Percentiles rank a stretch among this genome's conserved stretches.
Conservation (phyloP, 2,329 filamentous ascomycete species). For the Xylariaceae sp. region DNA sequence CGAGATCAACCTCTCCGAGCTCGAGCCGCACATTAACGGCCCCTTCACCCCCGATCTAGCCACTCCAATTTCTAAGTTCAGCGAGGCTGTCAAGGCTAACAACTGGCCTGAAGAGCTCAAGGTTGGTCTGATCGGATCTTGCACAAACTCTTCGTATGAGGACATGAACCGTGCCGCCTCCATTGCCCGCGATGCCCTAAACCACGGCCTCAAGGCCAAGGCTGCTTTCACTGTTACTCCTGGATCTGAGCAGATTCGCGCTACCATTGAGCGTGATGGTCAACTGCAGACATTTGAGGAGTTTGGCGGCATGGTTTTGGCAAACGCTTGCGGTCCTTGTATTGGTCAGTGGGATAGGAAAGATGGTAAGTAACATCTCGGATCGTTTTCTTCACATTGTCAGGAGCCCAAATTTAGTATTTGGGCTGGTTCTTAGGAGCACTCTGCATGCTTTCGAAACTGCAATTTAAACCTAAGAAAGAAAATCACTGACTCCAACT, state of each 20-base stretch:
- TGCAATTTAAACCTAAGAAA: no score
- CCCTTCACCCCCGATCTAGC: conserved; percentile 98
- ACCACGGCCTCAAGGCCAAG: conserved; percentile 94
- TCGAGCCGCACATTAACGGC: conserved; percentile 98
- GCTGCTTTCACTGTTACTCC: conserved; percentile 92
- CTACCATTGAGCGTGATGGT: conserved; percentile 88
- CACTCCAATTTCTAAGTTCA: conserved; percentile 97
- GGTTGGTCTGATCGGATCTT: conserved; percentile 95
- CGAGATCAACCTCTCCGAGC: conserved; percentile 91
- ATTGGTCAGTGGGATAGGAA: conserved; percentile 95
- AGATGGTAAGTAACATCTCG: conserved; percentile 52
- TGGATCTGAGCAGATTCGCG: conserved; percentile 94
- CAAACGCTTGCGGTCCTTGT: conserved; percentile 92
- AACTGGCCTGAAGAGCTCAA: conserved; percentile 96
- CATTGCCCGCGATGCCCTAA: conserved; percentile 87
- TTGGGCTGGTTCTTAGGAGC: no score
- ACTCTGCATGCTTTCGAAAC: no score
- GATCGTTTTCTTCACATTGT: background rate
- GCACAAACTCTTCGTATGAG: conserved; percentile 87
- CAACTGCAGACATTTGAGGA: conserved; percentile 95
- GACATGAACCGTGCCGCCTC: conserved; percentile 94
- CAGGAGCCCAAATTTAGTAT: background rate
- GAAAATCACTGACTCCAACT: no score
- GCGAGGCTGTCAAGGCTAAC: conserved; percentile 90
- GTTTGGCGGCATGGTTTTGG: conserved; percentile 91